Conservation (phyloP, 2,329 filamentous ascomycete genomes). For the Tolypocladium nubicola region DNA sequence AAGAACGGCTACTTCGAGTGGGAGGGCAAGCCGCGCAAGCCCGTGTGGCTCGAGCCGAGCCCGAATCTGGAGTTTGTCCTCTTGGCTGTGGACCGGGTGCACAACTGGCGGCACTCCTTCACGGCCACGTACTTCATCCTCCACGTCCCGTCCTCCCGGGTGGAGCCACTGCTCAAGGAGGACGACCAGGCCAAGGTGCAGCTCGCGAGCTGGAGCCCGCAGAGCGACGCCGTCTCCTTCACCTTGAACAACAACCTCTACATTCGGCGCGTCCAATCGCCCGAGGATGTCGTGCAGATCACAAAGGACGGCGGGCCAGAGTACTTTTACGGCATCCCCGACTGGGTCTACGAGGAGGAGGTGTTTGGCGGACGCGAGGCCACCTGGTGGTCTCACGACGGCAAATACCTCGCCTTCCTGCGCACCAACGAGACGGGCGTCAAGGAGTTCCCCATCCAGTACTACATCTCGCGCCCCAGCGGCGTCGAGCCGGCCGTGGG, state of each 20-base stretch:
- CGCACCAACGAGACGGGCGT: slow-evolving; percentile 90
- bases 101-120: slow-evolving; percentile 85
- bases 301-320: slow-evolving; percentile 80
- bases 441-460: slow-evolving; percentile 85
- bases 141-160: slow-evolving; percentile 71
- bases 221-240: slow-evolving; percentile 79
- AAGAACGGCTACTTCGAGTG: slow-evolving; percentile 53
- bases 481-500: slow-evolving; percentile 54
- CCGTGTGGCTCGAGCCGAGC: slow-evolving; percentile 61
- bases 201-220: slow-evolving; percentile 81
- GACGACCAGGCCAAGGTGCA: slow-evolving; percentile 60
- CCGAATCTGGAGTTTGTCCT: slow-evolving; percentile 78
- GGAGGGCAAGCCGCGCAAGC: slow-evolving; percentile 41
- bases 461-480: slow-evolving; percentile 81
- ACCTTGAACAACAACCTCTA: slow-evolving; percentile 86
- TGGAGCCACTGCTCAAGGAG: slow-evolving; percentile 64
- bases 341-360: slow-evolving; percentile 84
- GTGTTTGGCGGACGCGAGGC: slow-evolving; percentile 64
- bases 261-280: slow-evolving; percentile 46
- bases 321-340: slow-evolving; percentile 90
- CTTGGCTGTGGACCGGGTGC: slow-evolving; percentile 59
- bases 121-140: slow-evolving; percentile 85
- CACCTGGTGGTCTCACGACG: slow-evolving; percentile 92
- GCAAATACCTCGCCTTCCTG: slow-evolving; percentile 81
- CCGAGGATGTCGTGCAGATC: slow-evolving; percentile 53